phyloP scores from a whole-genome alignment of 805 yeast species.

The Zygoascus flipseniorum region DNA sequence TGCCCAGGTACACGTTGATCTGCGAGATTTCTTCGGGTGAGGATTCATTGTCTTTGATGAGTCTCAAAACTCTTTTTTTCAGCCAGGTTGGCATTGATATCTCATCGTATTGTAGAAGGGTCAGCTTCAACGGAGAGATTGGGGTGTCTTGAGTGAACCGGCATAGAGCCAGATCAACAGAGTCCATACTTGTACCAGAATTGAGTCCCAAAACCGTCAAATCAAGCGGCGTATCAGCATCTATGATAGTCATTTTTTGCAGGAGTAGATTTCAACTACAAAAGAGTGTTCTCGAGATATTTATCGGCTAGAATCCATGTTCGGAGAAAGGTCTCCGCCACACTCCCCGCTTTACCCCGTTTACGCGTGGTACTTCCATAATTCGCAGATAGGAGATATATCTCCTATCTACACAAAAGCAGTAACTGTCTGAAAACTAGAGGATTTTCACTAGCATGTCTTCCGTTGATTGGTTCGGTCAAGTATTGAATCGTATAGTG shows the following conservation, averaged over 20 bases:
- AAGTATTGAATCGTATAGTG: not conserved
- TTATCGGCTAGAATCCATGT: not conserved
- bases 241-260: not conserved
- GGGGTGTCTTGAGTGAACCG: constrained; percentile 9
- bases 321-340: not conserved
- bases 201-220: constrained; percentile 16
- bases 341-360: not conserved
- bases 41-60: constrained; percentile 11
- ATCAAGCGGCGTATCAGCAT: not conserved
- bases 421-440: not conserved
- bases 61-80: constrained; percentile 9
- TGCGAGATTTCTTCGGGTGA: constrained; percentile 13
- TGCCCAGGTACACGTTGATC: constrained; percentile 13
- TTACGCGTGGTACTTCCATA: no score
- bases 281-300: not conserved
- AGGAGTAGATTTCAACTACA: not conserved
- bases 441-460: not conserved
- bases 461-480: not conserved
- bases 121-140: constrained; percentile 5
- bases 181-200: constrained; percentile 16
- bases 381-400: not conserved
- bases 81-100: constrained; percentile 8
- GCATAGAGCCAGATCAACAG: constrained; percentile 13
- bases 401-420: not conserved
- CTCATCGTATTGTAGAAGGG: constrained; percentile 11